Percentiles rank a stretch among this genome's conserved stretches.
Conservation (phyloP, 2,329 filamentous ascomycete species). For the Ascochyta pisi region DNA sequence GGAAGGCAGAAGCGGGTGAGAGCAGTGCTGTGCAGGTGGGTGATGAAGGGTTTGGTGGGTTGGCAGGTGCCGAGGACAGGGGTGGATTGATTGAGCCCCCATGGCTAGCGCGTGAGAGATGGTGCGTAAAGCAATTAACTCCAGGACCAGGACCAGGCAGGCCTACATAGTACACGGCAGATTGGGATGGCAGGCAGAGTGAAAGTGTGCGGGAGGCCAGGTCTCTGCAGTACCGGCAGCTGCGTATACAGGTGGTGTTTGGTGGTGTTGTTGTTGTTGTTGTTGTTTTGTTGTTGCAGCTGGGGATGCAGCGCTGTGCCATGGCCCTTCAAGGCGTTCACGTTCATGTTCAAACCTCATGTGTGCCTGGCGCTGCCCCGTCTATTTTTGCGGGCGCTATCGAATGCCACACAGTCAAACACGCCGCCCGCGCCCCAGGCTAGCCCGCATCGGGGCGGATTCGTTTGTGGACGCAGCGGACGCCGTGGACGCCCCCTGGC, state of each 20-base stretch:
- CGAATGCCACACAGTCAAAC: constrained; percentile 12
- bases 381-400: constrained; percentile 21
- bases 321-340: too few species aligned
- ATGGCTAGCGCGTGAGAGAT: constrained; percentile 14
- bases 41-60: background rate
- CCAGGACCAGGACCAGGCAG: background rate
- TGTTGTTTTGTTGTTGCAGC: too few species aligned
- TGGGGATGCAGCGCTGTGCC: too few species aligned
- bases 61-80: constrained; percentile 5
- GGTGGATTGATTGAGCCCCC: constrained; percentile 11
- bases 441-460: constrained; percentile 3
- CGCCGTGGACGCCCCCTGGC: constrained; percentile 7
- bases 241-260: background rate
- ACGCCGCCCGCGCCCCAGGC: constrained; percentile 10
- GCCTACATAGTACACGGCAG: constrained; percentile 5
- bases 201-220: too few species aligned
- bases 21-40: too few species aligned
- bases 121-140: constrained; percentile 2
- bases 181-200: background rate
- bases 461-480: constrained; percentile 1
- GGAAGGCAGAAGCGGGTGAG: background rate
- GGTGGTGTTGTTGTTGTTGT: too few species aligned
- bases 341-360: background rate
- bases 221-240: too few species aligned
- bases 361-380: constrained; percentile 11